These are phyloP conservation scores for Colletotrichum lentis DNA, from an alignment of 2,329 filamentous ascomycete species.

Conservation along the genomic window DNA sequence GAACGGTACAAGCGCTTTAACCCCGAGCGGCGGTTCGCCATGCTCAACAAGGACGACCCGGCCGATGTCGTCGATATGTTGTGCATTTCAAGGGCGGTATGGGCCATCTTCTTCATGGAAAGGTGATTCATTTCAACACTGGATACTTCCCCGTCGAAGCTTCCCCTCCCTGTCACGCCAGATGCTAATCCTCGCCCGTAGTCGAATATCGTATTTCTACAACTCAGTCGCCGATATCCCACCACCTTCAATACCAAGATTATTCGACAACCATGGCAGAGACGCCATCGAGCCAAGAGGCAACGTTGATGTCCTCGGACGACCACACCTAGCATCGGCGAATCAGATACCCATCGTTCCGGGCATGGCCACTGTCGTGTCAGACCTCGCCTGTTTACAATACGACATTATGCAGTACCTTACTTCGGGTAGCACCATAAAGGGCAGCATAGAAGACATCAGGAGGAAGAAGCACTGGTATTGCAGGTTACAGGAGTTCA, in stretches of 20 bases:
- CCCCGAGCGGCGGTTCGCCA: conserved; percentile 21
- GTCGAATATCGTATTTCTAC: conserved; percentile 35
- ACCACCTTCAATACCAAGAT: conserved; percentile 22
- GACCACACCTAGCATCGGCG: conserved; percentile 2
- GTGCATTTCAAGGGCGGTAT: conserved; percentile 21
- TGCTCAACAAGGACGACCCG: conserved; percentile 9
- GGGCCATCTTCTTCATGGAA: conserved; percentile 34
- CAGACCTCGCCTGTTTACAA: conserved; percentile 19
- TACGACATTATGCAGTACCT: conserved; percentile 33
- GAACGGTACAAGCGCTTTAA: conserved; percentile 33
- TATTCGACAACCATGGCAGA: conserved; percentile 25
- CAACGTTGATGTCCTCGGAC: conserved; percentile 30
- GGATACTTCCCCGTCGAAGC: not conserved
- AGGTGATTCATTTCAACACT: not conserved
- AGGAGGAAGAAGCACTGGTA: conserved; percentile 21
- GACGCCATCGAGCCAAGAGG: conserved; percentile 19
- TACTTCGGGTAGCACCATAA: conserved; percentile 25
- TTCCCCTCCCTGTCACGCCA: too few species aligned
- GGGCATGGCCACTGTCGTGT: conserved; percentile 22
- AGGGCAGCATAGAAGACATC: conserved; percentile 15
- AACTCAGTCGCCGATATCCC: conserved; percentile 18
- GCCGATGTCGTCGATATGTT: conserved; percentile 16
- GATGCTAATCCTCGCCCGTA: not conserved
- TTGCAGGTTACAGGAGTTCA: conserved; percentile 20
- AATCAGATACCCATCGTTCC: conserved; percentile 5